phyloP scores from a whole-genome alignment of 352 stramenopile genomes.

The Phytopythium vexans region DNA sequence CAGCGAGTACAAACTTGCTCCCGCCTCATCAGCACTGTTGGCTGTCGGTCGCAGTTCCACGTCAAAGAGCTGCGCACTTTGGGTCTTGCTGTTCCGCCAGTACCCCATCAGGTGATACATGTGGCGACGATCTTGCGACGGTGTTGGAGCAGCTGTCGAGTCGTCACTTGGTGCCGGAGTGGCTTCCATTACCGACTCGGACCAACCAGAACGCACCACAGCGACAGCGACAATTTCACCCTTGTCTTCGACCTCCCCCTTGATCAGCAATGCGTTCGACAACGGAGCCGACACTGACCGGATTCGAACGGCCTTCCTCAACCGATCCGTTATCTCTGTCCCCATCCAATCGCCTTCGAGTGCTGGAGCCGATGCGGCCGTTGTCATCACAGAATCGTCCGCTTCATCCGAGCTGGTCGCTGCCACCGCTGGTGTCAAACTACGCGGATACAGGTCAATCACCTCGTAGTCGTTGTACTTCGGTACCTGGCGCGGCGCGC shows the following conservation, averaged over 20 bases:
- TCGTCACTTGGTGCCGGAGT: constrained; percentile 2
- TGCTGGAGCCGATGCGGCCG: constrained; percentile 9
- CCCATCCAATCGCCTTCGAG: constrained; percentile 77
- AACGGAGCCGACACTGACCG: constrained; percentile 57
- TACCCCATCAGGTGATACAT: constrained; percentile 64
- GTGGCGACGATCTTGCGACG: not conserved
- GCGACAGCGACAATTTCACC: constrained; percentile 62
- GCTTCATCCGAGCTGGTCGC: not conserved
- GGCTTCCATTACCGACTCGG: constrained; percentile 20
- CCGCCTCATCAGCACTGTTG: constrained; percentile 16
- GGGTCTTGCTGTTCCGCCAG: constrained; percentile 73
- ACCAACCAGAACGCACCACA: constrained; percentile 39
- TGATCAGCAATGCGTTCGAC: constrained; percentile 48
- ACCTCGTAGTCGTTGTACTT: constrained; percentile 90
- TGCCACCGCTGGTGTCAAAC: not conserved
- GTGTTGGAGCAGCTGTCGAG: not conserved
- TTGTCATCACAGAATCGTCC: not conserved
- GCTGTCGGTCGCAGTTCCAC: constrained; percentile 54
- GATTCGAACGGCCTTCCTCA: constrained; percentile 60
- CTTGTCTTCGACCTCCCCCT: constrained; percentile 67
- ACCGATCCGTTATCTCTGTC: constrained; percentile 65
- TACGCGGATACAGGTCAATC: constrained; percentile 54
- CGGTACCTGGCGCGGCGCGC: constrained; percentile 74
- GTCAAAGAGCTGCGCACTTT: constrained; percentile 70
- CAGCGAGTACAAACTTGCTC: constrained; percentile 33